phyloP scores from a whole-genome alignment of 2,329 filamentous ascomycete species.

The Aspergillus quadrilineatus region DNA sequence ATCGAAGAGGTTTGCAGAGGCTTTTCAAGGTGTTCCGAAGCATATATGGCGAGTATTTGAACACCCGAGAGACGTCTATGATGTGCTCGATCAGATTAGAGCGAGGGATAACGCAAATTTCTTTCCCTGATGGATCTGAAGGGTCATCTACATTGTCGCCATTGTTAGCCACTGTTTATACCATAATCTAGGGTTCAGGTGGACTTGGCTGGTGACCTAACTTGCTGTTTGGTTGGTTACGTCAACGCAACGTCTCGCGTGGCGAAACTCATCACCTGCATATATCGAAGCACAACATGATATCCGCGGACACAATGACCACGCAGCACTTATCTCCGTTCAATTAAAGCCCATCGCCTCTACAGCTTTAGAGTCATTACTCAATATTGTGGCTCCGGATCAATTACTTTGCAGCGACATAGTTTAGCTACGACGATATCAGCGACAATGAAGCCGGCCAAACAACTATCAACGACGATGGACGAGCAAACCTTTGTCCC shows the following conservation, averaged over 20 bases:
- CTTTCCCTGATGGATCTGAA: background rate
- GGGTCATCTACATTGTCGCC: background rate
- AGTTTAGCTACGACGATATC: background rate
- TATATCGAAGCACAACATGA: conserved; percentile 1
- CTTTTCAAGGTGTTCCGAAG: conserved; percentile 72
- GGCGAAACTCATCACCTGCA: background rate
- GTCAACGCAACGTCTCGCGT: conserved; percentile 16
- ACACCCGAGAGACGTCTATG: conserved; percentile 63
- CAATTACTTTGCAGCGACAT: background rate
- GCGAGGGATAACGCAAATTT: conserved; percentile 12
- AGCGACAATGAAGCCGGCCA: conserved; percentile 11
- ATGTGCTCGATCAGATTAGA: conserved; percentile 31
- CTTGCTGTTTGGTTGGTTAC: conserved; percentile 12
- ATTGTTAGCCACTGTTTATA: background rate
- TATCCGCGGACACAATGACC: background rate
- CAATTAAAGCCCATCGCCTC: background rate
- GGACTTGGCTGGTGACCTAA: conserved; percentile 20
- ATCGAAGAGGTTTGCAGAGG: conserved; percentile 73
- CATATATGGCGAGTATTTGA: conserved; percentile 80
- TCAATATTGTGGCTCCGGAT: background rate
- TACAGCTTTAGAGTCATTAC: background rate
- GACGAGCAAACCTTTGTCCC: conserved; percentile 39
- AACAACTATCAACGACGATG: conserved; percentile 30
- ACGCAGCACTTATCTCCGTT: background rate
- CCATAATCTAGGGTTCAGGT: background rate